phyloP scores from a whole-genome alignment of 73 alveolate species.

The Paramecium sexaurelia region DNA sequence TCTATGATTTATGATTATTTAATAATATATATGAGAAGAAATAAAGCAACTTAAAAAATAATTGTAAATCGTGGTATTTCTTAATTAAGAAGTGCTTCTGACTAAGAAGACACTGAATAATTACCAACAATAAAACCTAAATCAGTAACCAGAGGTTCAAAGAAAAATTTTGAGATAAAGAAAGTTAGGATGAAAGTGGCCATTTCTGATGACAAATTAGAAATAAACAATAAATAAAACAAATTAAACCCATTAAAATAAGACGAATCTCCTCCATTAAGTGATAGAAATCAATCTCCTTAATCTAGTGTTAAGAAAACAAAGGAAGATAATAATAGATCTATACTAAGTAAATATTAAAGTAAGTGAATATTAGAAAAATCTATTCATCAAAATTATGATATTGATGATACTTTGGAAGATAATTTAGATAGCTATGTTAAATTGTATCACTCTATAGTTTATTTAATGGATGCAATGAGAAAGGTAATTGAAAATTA shows the following conservation, averaged over 20 bases:
- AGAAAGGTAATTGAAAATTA: background rate
- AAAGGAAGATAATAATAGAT: background rate
- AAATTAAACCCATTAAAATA: background rate
- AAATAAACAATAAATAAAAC: background rate
- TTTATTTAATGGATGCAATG: background rate
- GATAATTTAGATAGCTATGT: constrained; percentile 15
- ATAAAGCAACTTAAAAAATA: constrained; percentile 9
- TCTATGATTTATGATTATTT: background rate
- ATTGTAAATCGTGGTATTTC: constrained; percentile 23
- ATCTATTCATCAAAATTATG: background rate
- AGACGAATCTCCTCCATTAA: background rate
- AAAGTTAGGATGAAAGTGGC: constrained; percentile 23
- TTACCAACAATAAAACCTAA: background rate
- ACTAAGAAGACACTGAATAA: background rate
- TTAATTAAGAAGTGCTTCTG: background rate
- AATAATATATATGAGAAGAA: background rate
- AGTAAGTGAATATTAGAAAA: background rate
- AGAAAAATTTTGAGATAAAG: constrained; percentile 10
- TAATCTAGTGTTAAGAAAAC: background rate
- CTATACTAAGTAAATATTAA: background rate
- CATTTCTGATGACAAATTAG: background rate
- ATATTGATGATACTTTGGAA: background rate
- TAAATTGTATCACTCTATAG: background rate
- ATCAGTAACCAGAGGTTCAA: background rate
- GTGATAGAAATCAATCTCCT: background rate